Evolutionary conservation across 2,329 filamentous ascomycete genomes (phyloP), one percentile per base, ranked within the genome.

Genomic region (Myriosclerotinia scirpicola): DNA sequence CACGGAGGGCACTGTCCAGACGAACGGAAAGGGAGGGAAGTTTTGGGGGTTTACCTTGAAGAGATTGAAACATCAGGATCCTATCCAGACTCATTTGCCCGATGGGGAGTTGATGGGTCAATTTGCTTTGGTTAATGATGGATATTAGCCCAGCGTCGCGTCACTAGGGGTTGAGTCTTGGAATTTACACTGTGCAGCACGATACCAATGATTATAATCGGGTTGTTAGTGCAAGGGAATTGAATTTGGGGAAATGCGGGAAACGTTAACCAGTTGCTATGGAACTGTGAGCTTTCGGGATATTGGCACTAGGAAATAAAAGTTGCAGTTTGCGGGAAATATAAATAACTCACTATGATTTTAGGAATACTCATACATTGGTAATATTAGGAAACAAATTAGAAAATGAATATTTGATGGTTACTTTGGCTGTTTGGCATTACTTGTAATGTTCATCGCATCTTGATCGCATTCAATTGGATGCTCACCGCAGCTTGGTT

Each of bases 61-160:
- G 4, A 52, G 63, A 22, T 9, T 59, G 5, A 7, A 12, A 2
- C 20, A 40, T 1, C 63, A 65, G 22, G 53, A 7, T 26, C 44
- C 40, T 6, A 65, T 65, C 3, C 26, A 8, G 11, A 1, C 12
- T 11, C 11, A 9, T 11, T 9, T 44, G 22, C 63, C 63, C 14
- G 11, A 15, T 5, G 8, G 5, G 20, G 5, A 14, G 34, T 3
- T 26, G 22, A 40, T 40, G 22, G 1, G 2, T 3, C 4, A n/a
- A 1, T 65, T 65, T 17, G 63, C 50, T 6, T 59, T n/a, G 22
- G 44, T 65, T 1, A 59, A n/a, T n/a, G 22, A 52, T 15, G 63
- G 54, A 3, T 65, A 65, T 59, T 65, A 50, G 40, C 2, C 2
- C 6, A 34, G 30, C 30, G 30, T 26, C 3, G 6, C 44, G 2